phyloP scores from a whole-genome alignment of 2,329 filamentous ascomycete genomes.

The Scedosporium dehoogii region DNA sequence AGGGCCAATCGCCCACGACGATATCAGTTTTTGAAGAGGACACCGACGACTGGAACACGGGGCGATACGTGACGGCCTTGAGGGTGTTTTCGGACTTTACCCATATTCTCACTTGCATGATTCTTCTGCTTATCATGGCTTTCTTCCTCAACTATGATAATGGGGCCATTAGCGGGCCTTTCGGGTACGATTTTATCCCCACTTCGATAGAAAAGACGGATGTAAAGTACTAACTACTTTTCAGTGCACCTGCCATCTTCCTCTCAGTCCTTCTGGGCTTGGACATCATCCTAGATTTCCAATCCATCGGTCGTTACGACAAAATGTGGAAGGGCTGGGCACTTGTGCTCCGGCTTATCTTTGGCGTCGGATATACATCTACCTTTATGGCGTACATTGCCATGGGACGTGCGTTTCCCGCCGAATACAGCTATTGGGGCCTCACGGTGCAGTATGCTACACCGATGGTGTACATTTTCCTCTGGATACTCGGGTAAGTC shows the following conservation, averaged over 20 bases:
- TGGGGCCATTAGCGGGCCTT: constrained; percentile 9
- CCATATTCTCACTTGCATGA: constrained; percentile 20
- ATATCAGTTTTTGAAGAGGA: constrained; percentile 6
- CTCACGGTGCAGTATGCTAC: constrained; percentile 18
- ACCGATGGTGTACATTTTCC: constrained; percentile 23
- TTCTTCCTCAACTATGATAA: constrained; percentile 20
- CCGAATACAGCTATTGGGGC: constrained; percentile 26
- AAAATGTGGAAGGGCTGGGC: constrained; percentile 21
- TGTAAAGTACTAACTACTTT: neutral
- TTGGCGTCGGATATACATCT: constrained; percentile 23
- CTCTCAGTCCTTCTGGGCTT: constrained; percentile 20
- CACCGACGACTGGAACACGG: constrained; percentile 1
- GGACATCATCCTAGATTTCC: constrained; percentile 26
- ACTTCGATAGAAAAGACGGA: neutral
- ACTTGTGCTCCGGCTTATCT: constrained; percentile 19
- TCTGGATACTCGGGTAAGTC: constrained; percentile 25
- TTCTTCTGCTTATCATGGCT: constrained; percentile 21
- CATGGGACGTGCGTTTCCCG: constrained; percentile 25
- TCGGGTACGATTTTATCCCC: constrained; percentile 3
- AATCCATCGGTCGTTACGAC: constrained; percentile 21
- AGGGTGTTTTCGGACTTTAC: constrained; percentile 19
- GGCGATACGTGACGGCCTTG: constrained; percentile 11
- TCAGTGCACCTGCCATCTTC: constrained; percentile 19
- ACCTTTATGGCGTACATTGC: constrained; percentile 25
- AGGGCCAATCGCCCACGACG: constrained; percentile 3